Base-by-base conservation (phyloP, 139 green algal species). In the Coelastrella sp. region DNA sequence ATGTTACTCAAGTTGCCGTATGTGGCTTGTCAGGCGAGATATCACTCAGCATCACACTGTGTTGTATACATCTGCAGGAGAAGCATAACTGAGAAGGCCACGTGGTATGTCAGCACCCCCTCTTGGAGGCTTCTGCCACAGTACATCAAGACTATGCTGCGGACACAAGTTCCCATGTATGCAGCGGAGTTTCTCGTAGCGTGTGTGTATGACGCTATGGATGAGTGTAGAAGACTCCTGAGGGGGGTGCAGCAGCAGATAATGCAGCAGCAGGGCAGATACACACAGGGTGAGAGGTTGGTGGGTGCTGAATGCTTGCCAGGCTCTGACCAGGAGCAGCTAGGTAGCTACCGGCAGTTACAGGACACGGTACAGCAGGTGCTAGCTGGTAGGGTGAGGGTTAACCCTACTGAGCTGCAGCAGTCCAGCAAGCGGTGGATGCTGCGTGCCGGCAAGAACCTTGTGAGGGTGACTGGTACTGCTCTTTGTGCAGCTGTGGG, bases 161-260 rank as follows among this genome's bases (percentile, higher is more conserved):
- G 38, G 50, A 82, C 75, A 19, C 53, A 69, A 34, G 32, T 82
- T 45, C 75, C 75, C 51, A 82, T 71, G 53, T 82, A 82, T n/a
- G 53, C 53, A 15, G 75, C 75, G 21, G 75, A 82, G 53, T 38
- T 82, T 23, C 37, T 82, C 5, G 75, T 82, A 32, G 75, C 75
- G 2, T 82, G 75, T n/a, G 75, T 51, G 23, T 82, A 82, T 35
- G 75, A 82, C 27, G 75, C 75, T 53, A 35, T 71, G 3, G 53
- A 69, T 6, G 75, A 82, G 35, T 40, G 43, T 19, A 40, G 35
- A 30, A 60, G 53, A 32, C 35, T 82, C 50, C 35, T 82, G 23
- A 25, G 35, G 7, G 23, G 51, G 23, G 51, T 37, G 23, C 75
- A n/a, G 21, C 15, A 37, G 75, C 75, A 48, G 35, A 23, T 40